Evolutionary conservation across 2,329 filamentous ascomycete species (phyloP), one percentile per base, ranked within the genome.

Genomic region (Ophiostoma ulmi): DNA sequence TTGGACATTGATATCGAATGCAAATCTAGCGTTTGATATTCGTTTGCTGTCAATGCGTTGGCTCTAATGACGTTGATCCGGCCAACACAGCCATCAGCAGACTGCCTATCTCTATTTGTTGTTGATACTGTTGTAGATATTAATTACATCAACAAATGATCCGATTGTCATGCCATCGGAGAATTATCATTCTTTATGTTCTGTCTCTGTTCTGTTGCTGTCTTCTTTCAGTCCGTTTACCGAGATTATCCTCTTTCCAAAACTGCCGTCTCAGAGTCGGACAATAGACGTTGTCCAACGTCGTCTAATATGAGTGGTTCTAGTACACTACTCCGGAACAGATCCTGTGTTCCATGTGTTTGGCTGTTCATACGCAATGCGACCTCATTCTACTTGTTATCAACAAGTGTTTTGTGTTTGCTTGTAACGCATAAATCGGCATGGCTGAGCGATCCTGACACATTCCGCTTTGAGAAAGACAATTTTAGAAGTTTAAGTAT

Each of bases 371-470:
- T 55, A 44, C 22, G 5, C 55, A 26, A 31, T 61, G 22, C 22
- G 55, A 26, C 55, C 55, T 14, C 4, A 10, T 31, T 5, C 22
- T 22, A 22, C 41, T 48, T 14, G 5, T 44, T 44, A 17, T 44
- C 41, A 5, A 44, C 41, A 44, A 17, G 7, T 58, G 52, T 26
- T 58, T 58, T 58, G 58, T 63, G 58, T 63, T 35, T 63, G 58
- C 22, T 31, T 36, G 58, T 14, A 63, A 63, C 58, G 70, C 70
- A 69, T 69, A 17, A 69, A 71, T 10, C 36, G 61, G 70, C 64
- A 63, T 71, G 70, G 70, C 70, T 67, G 70, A 70, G 70, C 36
- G 44, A 17, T 67, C 39, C 69, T 68, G 65, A 22, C 38, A 36
- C n/a, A 26, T 52, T 38, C 35, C 35, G 13, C 35, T 38, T 48